Evolutionary conservation across 2,329 filamentous ascomycete genomes (phyloP).

Genomic region (Sporothrix inflata): DNA sequence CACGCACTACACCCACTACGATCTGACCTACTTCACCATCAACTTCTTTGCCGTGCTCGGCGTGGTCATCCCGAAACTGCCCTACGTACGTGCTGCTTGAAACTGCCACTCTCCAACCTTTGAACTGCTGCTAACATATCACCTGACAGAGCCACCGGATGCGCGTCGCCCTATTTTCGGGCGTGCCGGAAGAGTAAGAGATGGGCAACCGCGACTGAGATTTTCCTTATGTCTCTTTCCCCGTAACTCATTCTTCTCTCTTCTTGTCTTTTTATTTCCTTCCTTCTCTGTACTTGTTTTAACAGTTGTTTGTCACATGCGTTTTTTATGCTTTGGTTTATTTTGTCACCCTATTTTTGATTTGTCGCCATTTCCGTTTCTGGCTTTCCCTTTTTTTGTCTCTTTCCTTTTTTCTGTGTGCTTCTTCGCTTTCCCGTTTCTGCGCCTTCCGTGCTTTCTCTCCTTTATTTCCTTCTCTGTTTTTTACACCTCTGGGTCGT

Average conservation of each 20-base stretch:
- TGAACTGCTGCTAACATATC: conserved; percentile 37
- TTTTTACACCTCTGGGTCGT: conserved; percentile 12
- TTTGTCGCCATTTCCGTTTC: conserved; percentile 21
- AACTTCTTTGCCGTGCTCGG: conserved; percentile 91
- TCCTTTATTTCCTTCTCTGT: not conserved
- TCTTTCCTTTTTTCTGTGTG: conserved; percentile 8
- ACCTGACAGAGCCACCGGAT: conserved; percentile 71
- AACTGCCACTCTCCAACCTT: not conserved
- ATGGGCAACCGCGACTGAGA: not conserved
- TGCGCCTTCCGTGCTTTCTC: conserved; percentile 1
- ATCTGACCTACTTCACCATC: conserved; percentile 94
- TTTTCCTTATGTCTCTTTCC: conserved; percentile 2
- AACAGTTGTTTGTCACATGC: conserved; percentile 18
- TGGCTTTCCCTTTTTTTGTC: conserved; percentile 12
- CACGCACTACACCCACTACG: conserved; percentile 99
- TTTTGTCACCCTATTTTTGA: conserved; percentile 3
- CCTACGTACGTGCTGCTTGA: conserved; percentile 69
- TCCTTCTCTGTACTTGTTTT: conserved; percentile 17
- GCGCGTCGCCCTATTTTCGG: conserved; percentile 75
- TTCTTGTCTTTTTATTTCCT: not conserved
- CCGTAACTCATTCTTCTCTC: conserved; percentile 4
- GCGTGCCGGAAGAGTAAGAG: conserved; percentile 62
- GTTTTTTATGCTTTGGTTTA: conserved; percentile 15
- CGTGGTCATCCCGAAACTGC: conserved; percentile 95
- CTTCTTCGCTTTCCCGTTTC: not conserved